Conservation (phyloP, 192 early-diverging fungal genomes). For the Rhizophagus sp. region DNA sequence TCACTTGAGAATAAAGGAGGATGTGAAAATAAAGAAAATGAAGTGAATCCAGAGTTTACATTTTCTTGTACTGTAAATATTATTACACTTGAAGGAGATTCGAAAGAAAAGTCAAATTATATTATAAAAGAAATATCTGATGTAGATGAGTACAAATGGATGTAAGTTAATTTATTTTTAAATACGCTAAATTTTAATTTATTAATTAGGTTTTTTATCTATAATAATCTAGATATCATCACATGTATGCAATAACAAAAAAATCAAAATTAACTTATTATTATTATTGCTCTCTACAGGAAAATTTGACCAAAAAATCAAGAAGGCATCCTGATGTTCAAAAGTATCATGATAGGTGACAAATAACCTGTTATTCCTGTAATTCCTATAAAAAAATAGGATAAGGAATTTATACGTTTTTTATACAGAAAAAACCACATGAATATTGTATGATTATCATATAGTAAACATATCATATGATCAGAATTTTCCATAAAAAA, state of each 20-base stretch:
- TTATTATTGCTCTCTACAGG: neutral
- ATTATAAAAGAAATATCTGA: constrained; percentile 4
- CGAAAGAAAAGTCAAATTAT: neutral
- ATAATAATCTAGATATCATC: neutral
- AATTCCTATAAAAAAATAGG: too few relatives aligned
- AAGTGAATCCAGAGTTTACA: neutral
- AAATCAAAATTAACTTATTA: neutral
- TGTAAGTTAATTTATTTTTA: neutral
- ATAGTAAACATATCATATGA: too few relatives aligned
- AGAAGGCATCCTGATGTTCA: too few relatives aligned
- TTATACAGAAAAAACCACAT: too few relatives aligned
- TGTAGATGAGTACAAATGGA: neutral
- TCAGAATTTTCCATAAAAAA: too few relatives aligned
- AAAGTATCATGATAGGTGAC: too few relatives aligned
- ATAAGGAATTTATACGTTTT: too few relatives aligned
- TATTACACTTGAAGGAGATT: neutral
- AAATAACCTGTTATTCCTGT: too few relatives aligned
- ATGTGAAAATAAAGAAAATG: neutral
- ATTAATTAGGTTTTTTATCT: neutral
- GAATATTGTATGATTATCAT: too few relatives aligned
- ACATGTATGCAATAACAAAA: neutral
- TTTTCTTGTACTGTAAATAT: constrained; percentile 4
- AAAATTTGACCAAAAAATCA: too few relatives aligned
- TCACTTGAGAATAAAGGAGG: neutral
- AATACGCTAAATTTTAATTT: too few relatives aligned